Evolutionary conservation across 2,329 filamentous ascomycete species (phyloP).

Genomic region (Aspergillus pseudoterreus): DNA sequence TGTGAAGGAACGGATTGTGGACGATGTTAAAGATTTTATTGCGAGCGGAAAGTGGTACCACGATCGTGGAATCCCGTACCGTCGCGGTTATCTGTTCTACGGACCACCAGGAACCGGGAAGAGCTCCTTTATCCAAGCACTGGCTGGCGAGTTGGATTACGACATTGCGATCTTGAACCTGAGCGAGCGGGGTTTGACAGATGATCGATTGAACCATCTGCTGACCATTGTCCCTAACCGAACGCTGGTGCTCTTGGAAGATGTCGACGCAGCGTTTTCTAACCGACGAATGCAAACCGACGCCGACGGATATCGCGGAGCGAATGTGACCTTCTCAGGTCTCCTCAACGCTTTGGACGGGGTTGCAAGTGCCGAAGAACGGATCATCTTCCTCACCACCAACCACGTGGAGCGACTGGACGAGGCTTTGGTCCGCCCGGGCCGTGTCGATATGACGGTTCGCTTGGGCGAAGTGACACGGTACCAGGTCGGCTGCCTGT

Average conservation of each 20-base stretch:
- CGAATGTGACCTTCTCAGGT: constrained; percentile 91
- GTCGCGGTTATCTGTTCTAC: constrained; percentile 82
- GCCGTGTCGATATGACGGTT: constrained; percentile 89
- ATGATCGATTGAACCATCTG: constrained; percentile 81
- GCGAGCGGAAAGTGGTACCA: constrained; percentile 80
- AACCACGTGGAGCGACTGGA: constrained; percentile 91
- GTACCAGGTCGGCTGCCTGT: constrained; percentile 81
- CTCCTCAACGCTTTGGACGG: constrained; percentile 83
- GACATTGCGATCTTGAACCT: constrained; percentile 90
- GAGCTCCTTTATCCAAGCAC: constrained; percentile 91
- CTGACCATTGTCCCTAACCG: constrained; percentile 79
- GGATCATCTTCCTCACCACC: constrained; percentile 89
- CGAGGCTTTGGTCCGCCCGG: constrained; percentile 82
- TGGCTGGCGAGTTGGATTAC: constrained; percentile 89
- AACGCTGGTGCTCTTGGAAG: constrained; percentile 79
- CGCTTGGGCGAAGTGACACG: constrained; percentile 82
- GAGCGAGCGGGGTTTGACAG: constrained; percentile 83
- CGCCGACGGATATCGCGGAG: constrained; percentile 77
- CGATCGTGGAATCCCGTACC: constrained; percentile 90
- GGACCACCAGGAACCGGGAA: constrained; percentile 90
- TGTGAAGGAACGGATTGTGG: constrained; percentile 74
- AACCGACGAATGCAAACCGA: constrained; percentile 71
- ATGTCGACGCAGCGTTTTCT: constrained; percentile 85
- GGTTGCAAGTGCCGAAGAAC: constrained; percentile 89
- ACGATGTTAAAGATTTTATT: constrained; percentile 80